These are phyloP conservation scores for Globisporangium iwayamae DNA, from an alignment of 352 stramenopile genomes.

Conservation along the genomic window DNA sequence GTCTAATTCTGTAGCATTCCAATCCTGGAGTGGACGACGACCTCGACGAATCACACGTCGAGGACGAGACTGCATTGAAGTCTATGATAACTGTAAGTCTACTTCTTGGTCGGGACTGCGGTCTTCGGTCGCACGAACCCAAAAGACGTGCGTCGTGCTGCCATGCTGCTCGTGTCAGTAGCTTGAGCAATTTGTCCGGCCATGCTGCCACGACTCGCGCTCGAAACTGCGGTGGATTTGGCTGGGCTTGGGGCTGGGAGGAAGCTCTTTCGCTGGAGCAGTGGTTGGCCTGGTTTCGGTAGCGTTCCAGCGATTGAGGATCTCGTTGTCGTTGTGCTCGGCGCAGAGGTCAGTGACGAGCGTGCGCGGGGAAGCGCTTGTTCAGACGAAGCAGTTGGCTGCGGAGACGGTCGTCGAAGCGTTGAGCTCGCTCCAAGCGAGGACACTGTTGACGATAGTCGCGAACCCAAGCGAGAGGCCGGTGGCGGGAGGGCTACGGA, in stretches of 20 bases:
- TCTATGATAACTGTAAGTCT: background rate
- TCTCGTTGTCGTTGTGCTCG: background rate
- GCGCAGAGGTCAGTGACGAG: conserved; percentile 7
- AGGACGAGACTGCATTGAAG: background rate
- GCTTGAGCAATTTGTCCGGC: conserved; percentile 16
- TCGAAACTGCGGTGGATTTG: background rate
- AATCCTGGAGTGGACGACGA: background rate
- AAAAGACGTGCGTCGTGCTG: conserved; percentile 27
- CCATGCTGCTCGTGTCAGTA: conserved; percentile 9
- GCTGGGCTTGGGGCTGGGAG: conserved; percentile 18
- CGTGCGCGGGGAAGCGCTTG: conserved; percentile 1
- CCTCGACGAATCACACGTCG: background rate
- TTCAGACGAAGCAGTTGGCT: background rate
- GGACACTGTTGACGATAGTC: conserved; percentile 7
- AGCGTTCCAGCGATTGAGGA: conserved; percentile 5
- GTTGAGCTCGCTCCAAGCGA: conserved; percentile 7
- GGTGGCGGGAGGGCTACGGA: conserved; percentile 2
- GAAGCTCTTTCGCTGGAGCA: conserved; percentile 25
- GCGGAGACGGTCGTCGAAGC: conserved; percentile 10
- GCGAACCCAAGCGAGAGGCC: conserved; percentile 11
- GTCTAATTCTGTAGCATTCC: background rate
- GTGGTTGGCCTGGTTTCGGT: conserved; percentile 7
- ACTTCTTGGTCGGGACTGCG: conserved; percentile 20
- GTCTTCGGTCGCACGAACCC: conserved; percentile 27
- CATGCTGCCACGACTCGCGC: conserved; percentile 14